phyloP scores from a whole-genome alignment of 2,329 filamentous ascomycete genomes.

The Phialophora macrospora region DNA sequence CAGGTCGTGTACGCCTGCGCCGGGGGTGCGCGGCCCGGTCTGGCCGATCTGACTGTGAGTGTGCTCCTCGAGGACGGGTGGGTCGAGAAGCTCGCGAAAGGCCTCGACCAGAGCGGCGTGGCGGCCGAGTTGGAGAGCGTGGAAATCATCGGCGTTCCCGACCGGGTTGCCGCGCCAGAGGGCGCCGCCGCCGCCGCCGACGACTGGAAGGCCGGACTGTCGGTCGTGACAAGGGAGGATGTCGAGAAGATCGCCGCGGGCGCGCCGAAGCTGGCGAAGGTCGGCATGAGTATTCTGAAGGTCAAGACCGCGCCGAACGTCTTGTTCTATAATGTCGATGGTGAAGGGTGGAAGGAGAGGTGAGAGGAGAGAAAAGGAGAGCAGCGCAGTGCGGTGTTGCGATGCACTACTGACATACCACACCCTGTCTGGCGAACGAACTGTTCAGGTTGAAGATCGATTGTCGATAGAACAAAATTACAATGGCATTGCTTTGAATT shows the following conservation, averaged over 20 bases:
- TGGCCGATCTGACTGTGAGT: constrained; percentile 34
- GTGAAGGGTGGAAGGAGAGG: constrained; percentile 21
- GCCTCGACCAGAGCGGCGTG: constrained; percentile 21
- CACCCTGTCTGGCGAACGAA: neutral
- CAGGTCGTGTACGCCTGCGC: constrained; percentile 32
- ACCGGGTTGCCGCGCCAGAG: neutral
- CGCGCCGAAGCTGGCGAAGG: constrained; percentile 28
- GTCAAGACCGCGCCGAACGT: constrained; percentile 33
- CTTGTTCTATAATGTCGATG: constrained; percentile 27
- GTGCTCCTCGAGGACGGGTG: constrained; percentile 35
- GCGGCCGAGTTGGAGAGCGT: constrained; percentile 30
- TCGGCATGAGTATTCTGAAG: constrained; percentile 38
- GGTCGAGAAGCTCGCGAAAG: constrained; percentile 26
- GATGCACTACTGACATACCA: too few species aligned
- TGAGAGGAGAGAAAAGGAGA: neutral
- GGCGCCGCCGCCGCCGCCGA: constrained; percentile 8
- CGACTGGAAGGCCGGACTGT: constrained; percentile 30
- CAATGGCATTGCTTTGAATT: neutral
- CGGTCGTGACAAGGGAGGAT: constrained; percentile 31
- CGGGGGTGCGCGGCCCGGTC: constrained; percentile 18
- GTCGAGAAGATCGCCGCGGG: constrained; percentile 31
- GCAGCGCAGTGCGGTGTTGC: too few species aligned
- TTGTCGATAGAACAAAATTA: neutral
- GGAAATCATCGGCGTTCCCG: constrained; percentile 36
- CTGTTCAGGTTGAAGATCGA: neutral